Evolutionary conservation across 106 monocot genomes (phyloP), one percentile per base, ranked within the genome.

Genomic region (Allium sativum): DNA sequence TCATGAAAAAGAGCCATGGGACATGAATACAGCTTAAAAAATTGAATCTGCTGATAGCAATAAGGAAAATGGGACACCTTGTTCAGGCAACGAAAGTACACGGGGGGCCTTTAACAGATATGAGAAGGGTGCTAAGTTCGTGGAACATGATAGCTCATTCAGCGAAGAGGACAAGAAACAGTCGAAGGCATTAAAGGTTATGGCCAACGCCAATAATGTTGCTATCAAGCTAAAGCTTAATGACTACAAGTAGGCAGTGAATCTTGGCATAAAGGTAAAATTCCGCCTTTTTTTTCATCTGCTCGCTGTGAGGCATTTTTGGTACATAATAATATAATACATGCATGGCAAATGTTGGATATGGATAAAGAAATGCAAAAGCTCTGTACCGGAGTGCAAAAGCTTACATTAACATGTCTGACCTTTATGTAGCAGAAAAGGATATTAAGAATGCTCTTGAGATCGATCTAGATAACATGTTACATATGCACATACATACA

Each of bases 401-500:
- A 68, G 88, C 93, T 11, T 78, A 88, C 61, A 82, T 82, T 19
- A 76, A 93, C 8, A 71, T 85, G 42, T 76, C 81, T 56, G 92
- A 93, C 65, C 69, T 93, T 44, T 87, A 93, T 58, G 64, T 93
- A 72, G 92, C 93, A 8, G 93, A 93, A 72, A 15, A 73, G 47
- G 88, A 93, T 69, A 82, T 91, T 5, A 86, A 86, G 75, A 91
- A 91, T 42, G 86, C 91, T 14, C 80, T 91, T 4, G 86, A 91
- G 56, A 86, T 91, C 13, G 91, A 91, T 55, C 86, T 86, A 21
- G 68, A 86, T 53, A 91, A 91, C 65, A 80, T 80, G 91, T 76
- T 51, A 14, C 19, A 3, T n/a, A n/a, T n/a, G n/a, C n/a, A n/a
- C n/a, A n/a, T n/a, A n/a, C n/a, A n/a, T n/a, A n/a, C n/a, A n/a